Evolutionary conservation across 768 basidiomycete genomes (phyloP).

Genomic region (Collybia sordida): DNA sequence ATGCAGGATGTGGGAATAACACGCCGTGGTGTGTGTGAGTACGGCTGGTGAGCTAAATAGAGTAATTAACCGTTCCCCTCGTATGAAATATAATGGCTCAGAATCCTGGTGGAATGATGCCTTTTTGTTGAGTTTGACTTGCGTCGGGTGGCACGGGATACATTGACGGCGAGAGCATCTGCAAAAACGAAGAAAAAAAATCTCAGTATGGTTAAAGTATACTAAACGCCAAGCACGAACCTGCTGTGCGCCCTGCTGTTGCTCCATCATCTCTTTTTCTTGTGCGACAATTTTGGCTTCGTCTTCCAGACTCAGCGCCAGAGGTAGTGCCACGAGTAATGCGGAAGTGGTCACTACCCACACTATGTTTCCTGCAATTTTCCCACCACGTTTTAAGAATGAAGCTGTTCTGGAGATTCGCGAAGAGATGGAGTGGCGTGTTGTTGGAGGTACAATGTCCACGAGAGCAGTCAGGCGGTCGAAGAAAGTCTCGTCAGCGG

Average conservation of each 20-base stretch:
- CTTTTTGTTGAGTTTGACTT: slow-evolving; percentile 50
- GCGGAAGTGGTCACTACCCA: slow-evolving; percentile 97
- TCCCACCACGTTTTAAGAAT: slow-evolving; percentile 65
- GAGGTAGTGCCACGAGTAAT: slow-evolving; percentile 88
- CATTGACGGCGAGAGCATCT: slow-evolving; percentile 76
- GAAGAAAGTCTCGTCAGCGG: slow-evolving; percentile 76
- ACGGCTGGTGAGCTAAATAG: slow-evolving; percentile 13
- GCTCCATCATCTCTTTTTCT: slow-evolving; percentile 91
- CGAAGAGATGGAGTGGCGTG: slow-evolving; percentile 72
- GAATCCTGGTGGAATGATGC: slow-evolving; percentile 85
- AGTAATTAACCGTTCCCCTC: slow-evolving; percentile 12
- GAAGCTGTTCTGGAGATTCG: slow-evolving; percentile 59
- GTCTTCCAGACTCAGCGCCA: slow-evolving; percentile 92
- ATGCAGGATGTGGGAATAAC: slow-evolving; percentile 12
- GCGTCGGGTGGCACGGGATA: slow-evolving; percentile 44
- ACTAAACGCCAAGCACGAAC: slow-evolving; percentile 41
- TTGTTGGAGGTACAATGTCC: slow-evolving; percentile 93
- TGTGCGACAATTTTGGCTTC: slow-evolving; percentile 93
- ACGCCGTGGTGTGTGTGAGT: slow-evolving; percentile 19
- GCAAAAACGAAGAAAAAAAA: slow-evolving; percentile 14
- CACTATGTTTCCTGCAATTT: slow-evolving; percentile 81
- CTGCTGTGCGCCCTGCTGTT: slow-evolving; percentile 91
- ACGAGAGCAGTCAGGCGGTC: slow-evolving; percentile 91
- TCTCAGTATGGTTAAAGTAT: slow-evolving; percentile 7
- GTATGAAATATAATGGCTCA: slow-evolving; percentile 32